Evolutionary conservation across 306 rosid genomes (phyloP).

Genomic region (Vicia faba): DNA sequence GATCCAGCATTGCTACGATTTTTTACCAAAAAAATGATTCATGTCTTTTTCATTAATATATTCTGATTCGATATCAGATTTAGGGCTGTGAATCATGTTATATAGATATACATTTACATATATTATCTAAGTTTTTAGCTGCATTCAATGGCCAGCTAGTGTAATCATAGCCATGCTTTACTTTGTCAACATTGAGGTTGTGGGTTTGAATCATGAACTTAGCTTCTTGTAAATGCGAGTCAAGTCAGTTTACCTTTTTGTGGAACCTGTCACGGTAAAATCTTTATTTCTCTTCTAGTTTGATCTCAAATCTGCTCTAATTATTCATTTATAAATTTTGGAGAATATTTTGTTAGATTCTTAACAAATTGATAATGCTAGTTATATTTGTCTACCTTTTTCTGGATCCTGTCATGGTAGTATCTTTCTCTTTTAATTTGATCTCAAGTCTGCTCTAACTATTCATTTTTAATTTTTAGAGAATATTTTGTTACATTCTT

Average conservation of each 20-base stretch:
- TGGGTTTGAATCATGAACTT: not conserved
- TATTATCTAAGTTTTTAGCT: slow-evolving; percentile 1
- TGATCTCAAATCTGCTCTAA: not conserved
- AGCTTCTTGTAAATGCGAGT: not conserved
- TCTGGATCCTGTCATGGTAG: slow-evolving; percentile 3
- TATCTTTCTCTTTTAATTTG: not conserved
- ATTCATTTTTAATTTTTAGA: slow-evolving; percentile 3
- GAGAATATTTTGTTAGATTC: not conserved
- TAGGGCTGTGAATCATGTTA: not conserved
- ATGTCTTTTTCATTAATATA: not conserved
- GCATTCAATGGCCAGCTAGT: not conserved
- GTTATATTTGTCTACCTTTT: not conserved
- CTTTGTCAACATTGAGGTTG: not conserved
- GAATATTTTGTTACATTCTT: slow-evolving; percentile 3
- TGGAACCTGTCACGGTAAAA: slow-evolving; percentile 3
- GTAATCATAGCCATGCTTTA: slow-evolving; percentile 1
- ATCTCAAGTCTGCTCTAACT: not conserved
- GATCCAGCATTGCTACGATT: not conserved
- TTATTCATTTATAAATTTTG: slow-evolving; percentile 1
- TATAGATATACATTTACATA: not conserved
- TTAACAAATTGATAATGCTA: not conserved
- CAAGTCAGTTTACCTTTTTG: not conserved
- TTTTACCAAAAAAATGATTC: not conserved
- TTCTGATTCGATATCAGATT: slow-evolving; percentile 3
- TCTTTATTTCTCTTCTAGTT: not conserved